Conservation (phyloP, 805 yeast species). For the Yarrowia sp. region DNA sequence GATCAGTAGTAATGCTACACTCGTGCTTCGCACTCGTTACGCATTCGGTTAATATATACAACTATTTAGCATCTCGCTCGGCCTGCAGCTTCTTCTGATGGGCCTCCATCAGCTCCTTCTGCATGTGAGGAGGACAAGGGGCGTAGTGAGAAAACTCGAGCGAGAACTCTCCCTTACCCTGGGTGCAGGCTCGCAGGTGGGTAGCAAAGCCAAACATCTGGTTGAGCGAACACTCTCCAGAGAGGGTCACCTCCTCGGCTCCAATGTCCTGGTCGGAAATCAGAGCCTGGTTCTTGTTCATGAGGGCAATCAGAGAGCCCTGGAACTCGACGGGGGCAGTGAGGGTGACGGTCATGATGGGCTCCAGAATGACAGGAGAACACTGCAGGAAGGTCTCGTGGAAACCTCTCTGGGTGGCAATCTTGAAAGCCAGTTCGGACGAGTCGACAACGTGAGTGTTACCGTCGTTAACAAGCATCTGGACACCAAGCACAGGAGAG, state of each 20-base stretch:
- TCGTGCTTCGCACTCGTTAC: too few relatives aligned
- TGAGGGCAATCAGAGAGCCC: constrained; percentile 83
- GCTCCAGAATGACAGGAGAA: constrained; percentile 87
- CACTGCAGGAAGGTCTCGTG: constrained; percentile 82
- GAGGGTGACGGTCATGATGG: constrained; percentile 89
- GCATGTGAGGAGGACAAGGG: constrained; percentile 86
- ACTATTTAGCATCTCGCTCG: constrained; percentile 23
- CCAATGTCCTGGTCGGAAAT: constrained; percentile 93
- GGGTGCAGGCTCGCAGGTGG: constrained; percentile 90
- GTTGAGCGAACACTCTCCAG: constrained; percentile 95
- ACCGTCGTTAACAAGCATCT: constrained; percentile 95
- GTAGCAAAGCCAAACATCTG: constrained; percentile 96
- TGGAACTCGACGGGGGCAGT: constrained; percentile 97
- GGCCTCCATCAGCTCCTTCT: constrained; percentile 83
- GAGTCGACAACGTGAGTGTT: constrained; percentile 96
- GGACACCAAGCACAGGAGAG: constrained; percentile 86
- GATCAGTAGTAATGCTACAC: too few relatives aligned
- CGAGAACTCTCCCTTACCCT: constrained; percentile 98
- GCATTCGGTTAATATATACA: background rate
- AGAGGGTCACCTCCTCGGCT: constrained; percentile 87
- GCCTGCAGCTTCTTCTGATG: constrained; percentile 55
- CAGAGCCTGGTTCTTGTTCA: constrained; percentile 89
- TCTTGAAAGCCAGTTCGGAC: constrained; percentile 88
- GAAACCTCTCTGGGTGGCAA: constrained; percentile 90
- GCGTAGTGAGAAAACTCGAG: constrained; percentile 91